These are phyloP conservation scores for Tilletia walkeri DNA, from an alignment of 1,284 basidiomycete species.

Conservation along the genomic window DNA sequence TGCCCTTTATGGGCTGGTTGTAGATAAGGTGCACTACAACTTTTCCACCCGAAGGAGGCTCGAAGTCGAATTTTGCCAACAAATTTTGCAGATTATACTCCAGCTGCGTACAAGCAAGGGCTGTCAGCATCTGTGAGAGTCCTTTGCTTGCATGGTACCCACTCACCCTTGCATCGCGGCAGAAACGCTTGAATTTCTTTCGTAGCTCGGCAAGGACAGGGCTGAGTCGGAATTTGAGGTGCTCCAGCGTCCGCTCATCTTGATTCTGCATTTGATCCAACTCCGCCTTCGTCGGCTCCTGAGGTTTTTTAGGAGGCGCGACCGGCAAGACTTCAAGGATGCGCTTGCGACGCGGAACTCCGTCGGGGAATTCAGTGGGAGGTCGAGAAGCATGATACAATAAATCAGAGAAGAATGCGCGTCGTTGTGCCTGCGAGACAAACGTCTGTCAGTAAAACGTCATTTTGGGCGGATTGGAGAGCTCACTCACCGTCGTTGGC, in stretches of 20 bases:
- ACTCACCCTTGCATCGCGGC: conserved; percentile 67
- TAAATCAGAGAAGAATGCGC: conserved; percentile 70
- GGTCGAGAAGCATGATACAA: conserved; percentile 58
- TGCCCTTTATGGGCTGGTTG: conserved; percentile 60
- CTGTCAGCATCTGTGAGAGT: not conserved
- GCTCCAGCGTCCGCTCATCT: conserved; percentile 74
- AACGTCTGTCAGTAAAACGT: conserved; percentile 57
- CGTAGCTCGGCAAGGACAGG: conserved; percentile 84
- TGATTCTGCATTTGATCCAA: conserved; percentile 77
- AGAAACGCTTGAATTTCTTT: conserved; percentile 89
- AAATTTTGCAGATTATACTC: conserved; percentile 56
- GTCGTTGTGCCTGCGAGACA: conserved; percentile 68
- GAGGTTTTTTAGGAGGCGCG: conserved; percentile 83
- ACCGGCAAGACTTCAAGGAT: conserved; percentile 81
- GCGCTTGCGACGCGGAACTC: conserved; percentile 76
- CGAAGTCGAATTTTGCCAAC: conserved; percentile 64
- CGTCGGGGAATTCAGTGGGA: conserved; percentile 88
- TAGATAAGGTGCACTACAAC: conserved; percentile 57
- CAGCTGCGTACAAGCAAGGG: conserved; percentile 20
- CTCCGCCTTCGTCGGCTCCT: conserved; percentile 78
- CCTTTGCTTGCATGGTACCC: not conserved
- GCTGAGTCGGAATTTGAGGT: conserved; percentile 81
- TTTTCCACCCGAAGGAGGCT: conserved; percentile 12
- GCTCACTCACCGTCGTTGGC: conserved; percentile 59
- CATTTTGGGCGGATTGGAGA: not conserved